These are phyloP conservation scores for Diaporthe longicolla DNA, from an alignment of 2,329 filamentous ascomycete genomes.

Conservation along the genomic window DNA sequence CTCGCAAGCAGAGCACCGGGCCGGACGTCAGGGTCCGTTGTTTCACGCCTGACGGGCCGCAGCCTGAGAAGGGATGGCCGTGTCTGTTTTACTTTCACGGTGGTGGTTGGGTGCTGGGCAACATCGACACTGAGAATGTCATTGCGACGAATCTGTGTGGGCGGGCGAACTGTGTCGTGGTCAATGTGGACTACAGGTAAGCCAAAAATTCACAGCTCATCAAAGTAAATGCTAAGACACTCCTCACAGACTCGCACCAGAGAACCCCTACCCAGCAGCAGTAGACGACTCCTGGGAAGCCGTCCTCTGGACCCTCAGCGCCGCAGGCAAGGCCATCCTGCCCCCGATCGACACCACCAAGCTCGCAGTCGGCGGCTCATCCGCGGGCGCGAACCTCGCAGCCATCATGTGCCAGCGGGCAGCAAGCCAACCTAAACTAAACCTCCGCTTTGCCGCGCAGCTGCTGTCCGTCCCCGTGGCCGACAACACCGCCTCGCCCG, in stretches of 20 bases:
- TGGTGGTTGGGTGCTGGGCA: conserved; percentile 71
- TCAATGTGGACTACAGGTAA: conserved; percentile 70
- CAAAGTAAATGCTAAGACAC: conserved; percentile 32
- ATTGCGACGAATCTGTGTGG: conserved; percentile 69
- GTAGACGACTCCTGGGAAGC: conserved; percentile 71
- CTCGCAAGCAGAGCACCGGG: conserved; percentile 60
- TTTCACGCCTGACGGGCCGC: conserved; percentile 63
- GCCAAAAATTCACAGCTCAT: conserved; percentile 25
- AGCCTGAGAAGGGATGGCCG: conserved; percentile 65
- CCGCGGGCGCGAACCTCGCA: conserved; percentile 49
- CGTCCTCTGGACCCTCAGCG: conserved; percentile 60
- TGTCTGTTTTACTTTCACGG: conserved; percentile 70
- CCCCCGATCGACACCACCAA: conserved; percentile 56
- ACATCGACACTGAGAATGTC: conserved; percentile 70
- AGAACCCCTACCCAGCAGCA: conserved; percentile 69
- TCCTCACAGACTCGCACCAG: conserved; percentile 63
- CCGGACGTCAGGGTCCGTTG: conserved; percentile 62
- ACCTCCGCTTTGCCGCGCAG: conserved; percentile 59
- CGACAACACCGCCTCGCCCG: conserved; percentile 67
- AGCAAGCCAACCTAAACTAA: conserved; percentile 35
- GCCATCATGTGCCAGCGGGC: conserved; percentile 47
- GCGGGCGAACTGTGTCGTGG: conserved; percentile 64
- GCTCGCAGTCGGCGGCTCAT: conserved; percentile 48
- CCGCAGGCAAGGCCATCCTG: conserved; percentile 48
- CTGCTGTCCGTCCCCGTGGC: conserved; percentile 70